Percentiles rank a stretch among this genome's conserved stretches.
Conservation (phyloP, 1,139 yeast genomes). For the Kazachstania sp. region DNA sequence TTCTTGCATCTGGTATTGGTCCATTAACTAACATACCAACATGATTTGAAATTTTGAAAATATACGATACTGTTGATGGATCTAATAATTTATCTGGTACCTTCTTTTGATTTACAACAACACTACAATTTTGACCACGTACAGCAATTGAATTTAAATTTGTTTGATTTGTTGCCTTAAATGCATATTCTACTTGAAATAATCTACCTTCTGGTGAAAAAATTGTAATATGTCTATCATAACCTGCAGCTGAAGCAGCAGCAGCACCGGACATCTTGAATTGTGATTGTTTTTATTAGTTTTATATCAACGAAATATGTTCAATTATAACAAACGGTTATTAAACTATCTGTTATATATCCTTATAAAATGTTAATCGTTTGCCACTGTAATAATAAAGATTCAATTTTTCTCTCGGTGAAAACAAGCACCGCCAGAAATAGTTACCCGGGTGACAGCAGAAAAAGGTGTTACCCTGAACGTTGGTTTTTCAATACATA, state of each 20-base stretch:
- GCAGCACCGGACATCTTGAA: conserved; percentile 27
- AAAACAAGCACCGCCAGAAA: no score
- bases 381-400: no score
- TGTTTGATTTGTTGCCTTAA: conserved; percentile 90
- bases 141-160: conserved; percentile 85
- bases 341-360: no score
- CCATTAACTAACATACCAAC: conserved; percentile 94
- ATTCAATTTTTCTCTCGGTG: no score
- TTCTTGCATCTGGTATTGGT: conserved; percentile 91
- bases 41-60: conserved; percentile 71
- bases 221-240: conserved; percentile 96
- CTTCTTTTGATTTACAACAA: conserved; percentile 86
- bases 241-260: conserved; percentile 61
- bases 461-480: no score
- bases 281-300: background rate
- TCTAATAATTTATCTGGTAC: conserved; percentile 92
- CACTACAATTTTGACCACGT: conserved; percentile 83
- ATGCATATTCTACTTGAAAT: conserved; percentile 95
- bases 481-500: no score
- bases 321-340: no score
- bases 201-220: conserved; percentile 98
- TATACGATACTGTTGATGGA: conserved; percentile 72
- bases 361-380: background rate
- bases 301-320: background rate
- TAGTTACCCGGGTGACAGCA: no score